Evolutionary conservation across 345 rosid species (phyloP), one percentile per base, ranked within the genome.

Genomic region (Sonneratia alba): DNA sequence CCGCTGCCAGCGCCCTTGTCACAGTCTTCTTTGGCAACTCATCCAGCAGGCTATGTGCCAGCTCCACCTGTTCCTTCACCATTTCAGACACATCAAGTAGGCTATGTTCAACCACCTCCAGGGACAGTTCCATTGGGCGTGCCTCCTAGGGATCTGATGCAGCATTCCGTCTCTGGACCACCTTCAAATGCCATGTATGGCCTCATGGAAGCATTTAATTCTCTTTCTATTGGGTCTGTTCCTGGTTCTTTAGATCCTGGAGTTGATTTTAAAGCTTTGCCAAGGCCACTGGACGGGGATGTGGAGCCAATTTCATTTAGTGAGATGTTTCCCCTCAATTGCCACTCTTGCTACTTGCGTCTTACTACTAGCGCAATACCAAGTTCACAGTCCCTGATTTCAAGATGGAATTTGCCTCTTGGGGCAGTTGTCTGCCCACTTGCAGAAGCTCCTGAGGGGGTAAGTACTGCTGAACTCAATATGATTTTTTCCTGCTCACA

Each of bases 391-490:
- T 96, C 99, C 77, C 83, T 96, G 78, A 86, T 77, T 67, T 88
- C 99, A 53, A 88, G 97, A 88, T 96, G 99, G 99, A 97, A 96
- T 85, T 87, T 92, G 76, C 96, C 98, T 67, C 88, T 96, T 64
- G 98, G 98, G 76, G 99, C 99, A 51, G 92, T 96, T 75, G 98
- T 96, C 78, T 89, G 98, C 76, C 99, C 99, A 75, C 98, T 96
- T 75, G 98, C 97, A 19, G 96, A 92, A 85, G 74, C 90, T 84
- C 92, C 98, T 66, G 89, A 88, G 65, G 96, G 95, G 91, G 99
- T 96, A 61, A 79, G 96, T 83, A 45, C 77, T 68, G 68, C 37
- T 74, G 72, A 68, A 72, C 67, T 53, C 34, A 36, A 36, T 40
- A n/a, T 57, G 66, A 36, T 51, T 70, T 19, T 57, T 66, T 67